phyloP scores from a whole-genome alignment of 768 basidiomycete species.

The Psilocybe sp. region DNA sequence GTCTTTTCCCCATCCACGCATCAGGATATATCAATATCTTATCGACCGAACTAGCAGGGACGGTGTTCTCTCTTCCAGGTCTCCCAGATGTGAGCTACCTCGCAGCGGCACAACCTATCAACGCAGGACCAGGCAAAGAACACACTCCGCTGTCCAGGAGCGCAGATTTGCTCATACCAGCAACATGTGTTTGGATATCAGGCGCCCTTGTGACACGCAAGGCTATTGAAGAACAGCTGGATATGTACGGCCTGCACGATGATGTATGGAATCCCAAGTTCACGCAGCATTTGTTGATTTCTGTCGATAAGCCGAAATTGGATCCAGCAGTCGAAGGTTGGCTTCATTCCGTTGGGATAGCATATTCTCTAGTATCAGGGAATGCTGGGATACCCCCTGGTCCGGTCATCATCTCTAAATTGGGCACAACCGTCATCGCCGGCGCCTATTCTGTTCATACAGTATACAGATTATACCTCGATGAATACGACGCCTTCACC shows the following conservation, averaged over 20 bases:
- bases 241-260: constrained; percentile 21
- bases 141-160: neutral
- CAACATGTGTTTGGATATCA: constrained; percentile 24
- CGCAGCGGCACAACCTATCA: constrained; percentile 7
- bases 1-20: neutral
- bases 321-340: constrained; percentile 24
- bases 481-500: constrained; percentile 40
- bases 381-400: constrained; percentile 15
- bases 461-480: constrained; percentile 38
- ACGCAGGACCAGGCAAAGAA: neutral
- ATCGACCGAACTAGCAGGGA: constrained; percentile 5
- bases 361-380: constrained; percentile 19
- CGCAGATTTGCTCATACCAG: constrained; percentile 11
- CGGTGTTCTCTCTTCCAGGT: constrained; percentile 9
- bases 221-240: constrained; percentile 23
- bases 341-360: constrained; percentile 21
- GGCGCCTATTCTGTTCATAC: constrained; percentile 28
- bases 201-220: constrained; percentile 23
- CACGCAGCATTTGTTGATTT: constrained; percentile 21
- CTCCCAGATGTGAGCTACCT: constrained; percentile 13
- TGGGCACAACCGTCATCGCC: constrained; percentile 17
- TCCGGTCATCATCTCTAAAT: constrained; percentile 10
- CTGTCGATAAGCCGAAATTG: constrained; percentile 16
- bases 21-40: constrained; percentile 6
- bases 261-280: constrained; percentile 28